Evolutionary conservation across 2,329 filamentous ascomycete genomes (phyloP).

Genomic region (Pseudogymnoascus sp.): DNA sequence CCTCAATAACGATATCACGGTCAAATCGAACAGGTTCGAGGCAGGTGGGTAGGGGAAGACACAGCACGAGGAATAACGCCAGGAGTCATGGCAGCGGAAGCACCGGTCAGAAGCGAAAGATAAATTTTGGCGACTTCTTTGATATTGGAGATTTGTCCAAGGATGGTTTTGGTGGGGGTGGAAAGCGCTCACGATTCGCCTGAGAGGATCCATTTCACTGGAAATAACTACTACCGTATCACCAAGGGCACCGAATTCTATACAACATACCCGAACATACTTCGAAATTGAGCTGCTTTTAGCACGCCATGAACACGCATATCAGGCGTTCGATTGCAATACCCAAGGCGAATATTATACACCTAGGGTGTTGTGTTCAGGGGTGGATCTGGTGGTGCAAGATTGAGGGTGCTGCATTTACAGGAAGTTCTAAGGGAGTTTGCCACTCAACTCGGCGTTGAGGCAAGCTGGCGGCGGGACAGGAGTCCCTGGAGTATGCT

Average conservation of each 20-base stretch:
- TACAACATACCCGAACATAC: not conserved
- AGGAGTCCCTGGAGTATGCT: not conserved
- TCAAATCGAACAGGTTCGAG: slow-evolving; percentile 20
- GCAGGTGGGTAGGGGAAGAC: slow-evolving; percentile 23
- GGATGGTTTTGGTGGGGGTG: slow-evolving; percentile 36
- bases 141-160: slow-evolving; percentile 59
- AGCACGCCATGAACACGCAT: not conserved
- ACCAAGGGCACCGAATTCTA: not conserved
- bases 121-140: slow-evolving; percentile 68
- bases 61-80: slow-evolving; percentile 14
- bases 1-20: slow-evolving; percentile 21
- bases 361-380: not conserved
- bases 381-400: not conserved
- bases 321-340: not conserved
- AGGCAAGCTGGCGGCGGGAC: not conserved
- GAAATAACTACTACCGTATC: not conserved
- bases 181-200: slow-evolving; percentile 28
- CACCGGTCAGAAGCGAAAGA: slow-evolving; percentile 59
- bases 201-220: slow-evolving; percentile 14
- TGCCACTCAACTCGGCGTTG: not conserved
- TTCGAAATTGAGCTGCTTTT: not conserved
- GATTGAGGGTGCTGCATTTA: not conserved
- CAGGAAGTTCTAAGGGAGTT: not conserved
- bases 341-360: not conserved
- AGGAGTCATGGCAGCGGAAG: slow-evolving; percentile 8